Percentiles rank a stretch among this genome's conserved stretches.
Evolutionary conservation across 2,329 filamentous ascomycete genomes (phyloP).

Genomic region (Blastomyces percursus): DNA sequence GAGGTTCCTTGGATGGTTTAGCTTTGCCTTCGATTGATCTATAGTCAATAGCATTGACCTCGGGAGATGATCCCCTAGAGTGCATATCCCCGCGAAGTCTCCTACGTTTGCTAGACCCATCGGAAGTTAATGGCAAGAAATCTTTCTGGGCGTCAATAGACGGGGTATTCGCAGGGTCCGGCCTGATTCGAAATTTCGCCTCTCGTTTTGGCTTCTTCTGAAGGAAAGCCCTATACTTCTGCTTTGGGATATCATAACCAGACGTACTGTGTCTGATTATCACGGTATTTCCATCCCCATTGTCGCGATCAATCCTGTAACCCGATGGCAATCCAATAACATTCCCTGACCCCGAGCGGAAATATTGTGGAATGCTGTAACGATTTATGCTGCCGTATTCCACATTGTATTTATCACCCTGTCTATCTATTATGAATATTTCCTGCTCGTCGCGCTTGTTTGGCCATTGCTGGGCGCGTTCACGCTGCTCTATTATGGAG

Average conservation of each 20-base stretch:
- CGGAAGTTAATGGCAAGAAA: conserved; percentile 23
- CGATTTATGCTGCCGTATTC: conserved; percentile 64
- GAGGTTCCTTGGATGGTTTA: conserved; percentile 38
- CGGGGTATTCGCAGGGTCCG: conserved; percentile 13
- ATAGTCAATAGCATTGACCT: conserved; percentile 48
- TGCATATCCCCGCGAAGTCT: conserved; percentile 18
- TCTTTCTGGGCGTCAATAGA: conserved; percentile 20
- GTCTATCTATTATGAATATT: conserved; percentile 56
- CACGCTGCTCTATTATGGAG: neutral
- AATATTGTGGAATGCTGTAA: conserved; percentile 60
- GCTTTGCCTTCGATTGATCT: conserved; percentile 55
- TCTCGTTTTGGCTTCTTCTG: conserved; percentile 17
- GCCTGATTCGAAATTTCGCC: conserved; percentile 20
- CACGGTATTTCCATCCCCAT: conserved; percentile 32
- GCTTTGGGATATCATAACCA: conserved; percentile 36
- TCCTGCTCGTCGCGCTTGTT: conserved; percentile 15
- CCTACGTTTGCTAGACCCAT: conserved; percentile 32
- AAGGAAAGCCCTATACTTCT: conserved; percentile 34
- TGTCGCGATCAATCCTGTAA: conserved; percentile 56
- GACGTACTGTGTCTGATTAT: conserved; percentile 25
- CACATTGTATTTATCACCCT: conserved; percentile 65
- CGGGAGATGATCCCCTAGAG: conserved; percentile 26
- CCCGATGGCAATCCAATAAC: conserved; percentile 55
- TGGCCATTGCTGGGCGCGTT: conserved; percentile 12
- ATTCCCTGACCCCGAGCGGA: conserved; percentile 55